phyloP scores from a whole-genome alignment of 495 filamentous ascomycete species.

The Tricharina praecox region DNA sequence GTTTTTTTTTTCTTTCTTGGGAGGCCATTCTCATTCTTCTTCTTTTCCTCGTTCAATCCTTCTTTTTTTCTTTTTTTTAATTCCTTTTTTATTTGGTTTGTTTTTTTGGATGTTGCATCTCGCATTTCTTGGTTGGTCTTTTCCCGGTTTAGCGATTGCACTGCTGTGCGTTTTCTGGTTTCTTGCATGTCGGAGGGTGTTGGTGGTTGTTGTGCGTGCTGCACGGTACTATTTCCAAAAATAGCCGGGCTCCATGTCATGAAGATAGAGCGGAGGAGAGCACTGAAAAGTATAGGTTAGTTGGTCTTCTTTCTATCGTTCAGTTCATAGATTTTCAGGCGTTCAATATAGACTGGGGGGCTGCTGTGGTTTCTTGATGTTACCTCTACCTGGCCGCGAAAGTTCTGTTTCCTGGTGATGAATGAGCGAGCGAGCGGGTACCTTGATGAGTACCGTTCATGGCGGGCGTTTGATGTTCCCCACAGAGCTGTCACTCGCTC shows the following conservation, averaged over 20 bases:
- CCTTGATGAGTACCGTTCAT: too few relatives aligned
- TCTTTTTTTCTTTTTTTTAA: too few relatives aligned
- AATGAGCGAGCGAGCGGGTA: too few relatives aligned
- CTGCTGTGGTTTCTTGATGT: neutral
- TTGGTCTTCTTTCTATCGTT: neutral
- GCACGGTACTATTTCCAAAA: constrained; percentile 2
- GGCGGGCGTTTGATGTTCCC: neutral
- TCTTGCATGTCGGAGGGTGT: too few relatives aligned
- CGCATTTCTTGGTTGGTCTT: constrained; percentile 2
- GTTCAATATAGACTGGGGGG: neutral
- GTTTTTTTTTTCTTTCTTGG: neutral
- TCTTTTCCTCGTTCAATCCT: neutral
- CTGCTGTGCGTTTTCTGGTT: constrained; percentile 3
- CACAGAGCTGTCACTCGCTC: neutral
- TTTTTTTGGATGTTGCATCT: neutral
- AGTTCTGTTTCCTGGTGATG: too few relatives aligned
- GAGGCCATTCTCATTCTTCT: constrained; percentile 2
- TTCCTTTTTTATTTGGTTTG: constrained; percentile 2
- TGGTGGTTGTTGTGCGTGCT: constrained; percentile 2
- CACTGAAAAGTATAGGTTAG: neutral
- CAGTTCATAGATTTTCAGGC: neutral
- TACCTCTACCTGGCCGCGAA: too few relatives aligned
- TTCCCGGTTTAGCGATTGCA: constrained; percentile 4
- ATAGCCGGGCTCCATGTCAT: neutral
- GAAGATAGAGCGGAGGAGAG: neutral